Evolutionary conservation across 768 basidiomycete genomes (phyloP), one percentile per base, ranked within the genome.

Genomic region (Termitomyces sp.): DNA sequence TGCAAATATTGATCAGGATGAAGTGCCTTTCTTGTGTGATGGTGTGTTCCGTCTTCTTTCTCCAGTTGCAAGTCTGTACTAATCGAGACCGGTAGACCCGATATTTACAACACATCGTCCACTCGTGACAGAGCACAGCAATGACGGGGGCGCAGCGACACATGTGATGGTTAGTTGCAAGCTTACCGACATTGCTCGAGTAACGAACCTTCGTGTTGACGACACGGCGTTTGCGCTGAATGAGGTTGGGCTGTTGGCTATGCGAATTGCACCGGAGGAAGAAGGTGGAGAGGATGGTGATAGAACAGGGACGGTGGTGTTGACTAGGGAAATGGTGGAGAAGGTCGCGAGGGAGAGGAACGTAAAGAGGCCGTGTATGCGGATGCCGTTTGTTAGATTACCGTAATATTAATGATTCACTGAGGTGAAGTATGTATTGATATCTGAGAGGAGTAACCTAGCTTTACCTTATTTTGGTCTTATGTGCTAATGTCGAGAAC

Each of bases 221-320:
- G 96, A 98, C 69, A 84, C 87, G 0, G 89, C 93, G 0, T 95
- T 93, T 72, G 93, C 95, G 2, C 71, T 98, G 63, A 88, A 90
- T 56, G 93, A 95, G 68, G 88, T 90, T 59, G 93, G 94, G 30
- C 71, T 98, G 54, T 77, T 97, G 22, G 46, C 20, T 18, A 74
- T 71, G 54, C 74, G 79, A 40, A 68, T 82, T 53, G 72, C 76
- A 49, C 58, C 58, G 47, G 65, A 62, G 26, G 60, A 62, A 40
- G 56, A 62, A 26, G 48, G 60, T 20, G 51, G 70, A 62, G 46
- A 67, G n/a, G 74, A 74, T 48, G 64, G 57, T 18, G 62, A 63
- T 36, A 53, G 59, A 34, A 45, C 68, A 62, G 49, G 73, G 57
- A 72, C 73, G 42, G 73, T 82, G 50, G 72, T 87, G 18, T 63